These are phyloP conservation scores for Stagonosporopsis rhizophila DNA, from an alignment of 2,329 filamentous ascomycete species.

Conservation along the genomic window DNA sequence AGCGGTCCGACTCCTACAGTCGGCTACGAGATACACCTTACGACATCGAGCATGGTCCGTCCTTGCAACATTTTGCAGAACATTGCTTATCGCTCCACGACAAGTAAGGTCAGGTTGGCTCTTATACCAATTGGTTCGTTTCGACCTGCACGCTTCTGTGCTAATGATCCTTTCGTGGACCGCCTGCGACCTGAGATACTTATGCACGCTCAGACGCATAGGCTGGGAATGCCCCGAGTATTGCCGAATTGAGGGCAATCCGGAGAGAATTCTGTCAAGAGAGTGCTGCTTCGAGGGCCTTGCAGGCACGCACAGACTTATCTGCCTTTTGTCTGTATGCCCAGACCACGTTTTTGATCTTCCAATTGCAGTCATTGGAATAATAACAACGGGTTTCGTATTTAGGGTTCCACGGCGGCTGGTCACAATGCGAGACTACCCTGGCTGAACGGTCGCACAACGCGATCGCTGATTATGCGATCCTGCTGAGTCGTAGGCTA, in stretches of 20 bases:
- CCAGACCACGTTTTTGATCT: not conserved
- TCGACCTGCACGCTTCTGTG: not conserved
- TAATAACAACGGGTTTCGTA: not conserved
- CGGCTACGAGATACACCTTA: not conserved
- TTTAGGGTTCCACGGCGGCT: slow-evolving; percentile 4
- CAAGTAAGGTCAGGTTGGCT: not conserved
- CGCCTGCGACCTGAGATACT: not conserved
- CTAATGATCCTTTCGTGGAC: not conserved
- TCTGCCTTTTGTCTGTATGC: not conserved
- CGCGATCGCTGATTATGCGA: slow-evolving; percentile 3
- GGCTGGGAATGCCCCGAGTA: not conserved
- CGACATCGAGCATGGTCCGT: not conserved
- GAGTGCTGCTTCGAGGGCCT: not conserved
- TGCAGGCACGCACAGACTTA: not conserved
- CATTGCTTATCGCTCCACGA: not conserved
- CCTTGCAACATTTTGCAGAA: not conserved
- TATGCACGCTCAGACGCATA: not conserved
- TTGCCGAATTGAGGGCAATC: not conserved
- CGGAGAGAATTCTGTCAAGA: not conserved
- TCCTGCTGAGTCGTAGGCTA: not conserved
- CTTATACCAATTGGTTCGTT: not conserved
- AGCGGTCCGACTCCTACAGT: not conserved
- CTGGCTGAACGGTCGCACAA: not conserved
- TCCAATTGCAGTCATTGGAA: not conserved
- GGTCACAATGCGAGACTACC: not conserved